Conservation (phyloP, 768 basidiomycete species). For the Gyrodon lividus region DNA sequence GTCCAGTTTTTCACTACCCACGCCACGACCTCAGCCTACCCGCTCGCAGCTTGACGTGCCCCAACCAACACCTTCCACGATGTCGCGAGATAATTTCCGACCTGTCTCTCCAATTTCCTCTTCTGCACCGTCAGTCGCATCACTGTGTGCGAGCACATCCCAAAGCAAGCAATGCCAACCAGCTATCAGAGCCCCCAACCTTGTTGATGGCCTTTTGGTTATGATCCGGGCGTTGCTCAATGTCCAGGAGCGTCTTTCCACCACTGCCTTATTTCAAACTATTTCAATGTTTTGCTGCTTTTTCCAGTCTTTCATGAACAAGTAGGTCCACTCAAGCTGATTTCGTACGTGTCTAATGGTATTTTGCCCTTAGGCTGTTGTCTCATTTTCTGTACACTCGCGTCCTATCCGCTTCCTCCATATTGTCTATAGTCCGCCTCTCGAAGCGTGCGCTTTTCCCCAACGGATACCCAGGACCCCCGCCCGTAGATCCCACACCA, state of each 20-base stretch:
- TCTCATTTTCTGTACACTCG: slow-evolving; percentile 61
- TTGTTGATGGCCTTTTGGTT: slow-evolving; percentile 41
- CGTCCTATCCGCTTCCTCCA: slow-evolving; percentile 49
- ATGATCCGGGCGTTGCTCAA: slow-evolving; percentile 52
- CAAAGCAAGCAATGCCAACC: slow-evolving; percentile 1
- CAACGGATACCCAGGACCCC: slow-evolving; percentile 78
- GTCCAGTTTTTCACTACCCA: slow-evolving; percentile 11
- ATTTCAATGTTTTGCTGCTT: slow-evolving; percentile 46
- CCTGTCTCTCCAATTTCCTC: slow-evolving; percentile 19
- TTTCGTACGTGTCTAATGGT: slow-evolving; percentile 8
- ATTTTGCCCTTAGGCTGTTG: slow-evolving; percentile 51
- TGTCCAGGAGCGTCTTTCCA: slow-evolving; percentile 47
- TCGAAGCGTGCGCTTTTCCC: slow-evolving; percentile 81
- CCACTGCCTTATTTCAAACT: slow-evolving; percentile 44
- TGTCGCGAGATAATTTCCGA: slow-evolving; percentile 2
- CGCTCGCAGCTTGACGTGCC: neutral
- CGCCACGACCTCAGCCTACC: neutral
- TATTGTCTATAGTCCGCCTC: slow-evolving; percentile 52
- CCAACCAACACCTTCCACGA: neutral
- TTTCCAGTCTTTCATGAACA: slow-evolving; percentile 57
- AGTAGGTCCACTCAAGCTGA: slow-evolving; percentile 35
- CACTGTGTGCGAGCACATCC: slow-evolving; percentile 11
- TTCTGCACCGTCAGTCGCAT: slow-evolving; percentile 25
- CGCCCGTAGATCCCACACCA: slow-evolving; percentile 68
- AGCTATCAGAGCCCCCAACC: slow-evolving; percentile 25